Evolutionary conservation across 1,284 basidiomycete genomes (phyloP).

Genomic region (Taiwanofungus camphoratus): DNA sequence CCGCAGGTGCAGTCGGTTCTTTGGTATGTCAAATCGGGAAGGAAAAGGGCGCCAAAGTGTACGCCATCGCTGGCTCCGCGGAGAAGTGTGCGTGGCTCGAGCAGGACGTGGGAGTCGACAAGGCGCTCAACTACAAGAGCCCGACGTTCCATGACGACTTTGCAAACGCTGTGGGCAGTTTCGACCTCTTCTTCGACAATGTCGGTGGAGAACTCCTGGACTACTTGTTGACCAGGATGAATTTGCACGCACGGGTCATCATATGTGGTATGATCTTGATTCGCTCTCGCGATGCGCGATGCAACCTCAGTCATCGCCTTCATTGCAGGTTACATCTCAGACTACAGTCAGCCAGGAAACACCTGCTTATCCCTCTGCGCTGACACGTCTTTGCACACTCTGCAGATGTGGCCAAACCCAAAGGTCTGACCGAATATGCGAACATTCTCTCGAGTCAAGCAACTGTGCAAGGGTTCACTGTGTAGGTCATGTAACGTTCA

Average conservation of each 20-base stretch:
- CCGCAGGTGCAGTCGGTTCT: slow-evolving; percentile 82
- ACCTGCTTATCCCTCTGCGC: too few species aligned
- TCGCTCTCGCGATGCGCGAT: too few species aligned
- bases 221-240: slow-evolving; percentile 66
- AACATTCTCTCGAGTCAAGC: too few species aligned
- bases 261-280: slow-evolving; percentile 57
- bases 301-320: too few species aligned
- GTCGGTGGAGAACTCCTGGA: slow-evolving; percentile 84
- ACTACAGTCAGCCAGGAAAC: slow-evolving; percentile 72
- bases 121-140: slow-evolving; percentile 85
- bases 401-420: too few species aligned
- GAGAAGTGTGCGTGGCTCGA: slow-evolving; percentile 85
- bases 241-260: slow-evolving; percentile 72
- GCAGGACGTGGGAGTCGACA: slow-evolving; percentile 76
- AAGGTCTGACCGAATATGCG: too few species aligned
- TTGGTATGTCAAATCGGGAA: slow-evolving; percentile 77
- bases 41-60: slow-evolving; percentile 69
- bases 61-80: slow-evolving; percentile 73
- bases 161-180: slow-evolving; percentile 51
- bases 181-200: slow-evolving; percentile 86
- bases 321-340: slow-evolving; percentile 82
- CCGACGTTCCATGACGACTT: slow-evolving; percentile 64
- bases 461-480: too few species aligned
- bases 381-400: too few species aligned
- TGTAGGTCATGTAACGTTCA: too few species aligned